Conservation (phyloP, 192 early-diverging fungal species). For the Piromyces sp. region DNA sequence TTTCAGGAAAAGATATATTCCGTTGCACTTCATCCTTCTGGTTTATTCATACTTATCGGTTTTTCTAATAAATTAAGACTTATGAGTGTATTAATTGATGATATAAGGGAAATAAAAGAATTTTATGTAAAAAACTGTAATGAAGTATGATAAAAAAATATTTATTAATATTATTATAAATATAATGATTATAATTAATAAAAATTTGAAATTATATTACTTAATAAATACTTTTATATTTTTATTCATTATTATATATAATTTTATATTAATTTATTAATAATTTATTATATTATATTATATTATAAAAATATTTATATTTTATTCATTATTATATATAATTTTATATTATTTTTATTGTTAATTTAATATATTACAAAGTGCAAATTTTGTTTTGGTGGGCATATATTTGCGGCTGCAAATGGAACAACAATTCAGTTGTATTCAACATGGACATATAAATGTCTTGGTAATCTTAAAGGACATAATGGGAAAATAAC, state of each 20-base stretch:
- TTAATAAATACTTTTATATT: too few species aligned
- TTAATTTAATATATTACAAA: too few species aligned
- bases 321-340: too few species aligned
- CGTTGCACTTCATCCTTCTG: slow-evolving; percentile 34
- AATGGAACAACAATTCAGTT: slow-evolving; percentile 25
- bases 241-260: too few species aligned
- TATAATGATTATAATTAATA: too few species aligned
- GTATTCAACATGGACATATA: slow-evolving; percentile 34
- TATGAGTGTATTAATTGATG: slow-evolving; percentile 37
- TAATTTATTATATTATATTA: too few species aligned
- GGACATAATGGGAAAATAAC: slow-evolving; percentile 27
- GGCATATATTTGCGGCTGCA: slow-evolving; percentile 32
- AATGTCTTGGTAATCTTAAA: slow-evolving; percentile 14
- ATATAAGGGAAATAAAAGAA: slow-evolving; percentile 32
- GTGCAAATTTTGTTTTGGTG: slow-evolving; percentile 4
- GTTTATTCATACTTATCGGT: slow-evolving; percentile 35
- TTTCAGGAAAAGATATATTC: slow-evolving; percentile 28
- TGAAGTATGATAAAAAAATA: slow-evolving; percentile 28
- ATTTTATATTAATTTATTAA: too few species aligned
- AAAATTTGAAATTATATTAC: too few species aligned
- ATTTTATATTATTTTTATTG: too few species aligned
- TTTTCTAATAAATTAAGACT: slow-evolving; percentile 29
- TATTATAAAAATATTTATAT: too few species aligned
- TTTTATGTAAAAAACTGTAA: slow-evolving; percentile 20
- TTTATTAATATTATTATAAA: too few species aligned